phyloP scores from a whole-genome alignment of 768 basidiomycete genomes.

The Hortiboletus flavorubellus region DNA sequence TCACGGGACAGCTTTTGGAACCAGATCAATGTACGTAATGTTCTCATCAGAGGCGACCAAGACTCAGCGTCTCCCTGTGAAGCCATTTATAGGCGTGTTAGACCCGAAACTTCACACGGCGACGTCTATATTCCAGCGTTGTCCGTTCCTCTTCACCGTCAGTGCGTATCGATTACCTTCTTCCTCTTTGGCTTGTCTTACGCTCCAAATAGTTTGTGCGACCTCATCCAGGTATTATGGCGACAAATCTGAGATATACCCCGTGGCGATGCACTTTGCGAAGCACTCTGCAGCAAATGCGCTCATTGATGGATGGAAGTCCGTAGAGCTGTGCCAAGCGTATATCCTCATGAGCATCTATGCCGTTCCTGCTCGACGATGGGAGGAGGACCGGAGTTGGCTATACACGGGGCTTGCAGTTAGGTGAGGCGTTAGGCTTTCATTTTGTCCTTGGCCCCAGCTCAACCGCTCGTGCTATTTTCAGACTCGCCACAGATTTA shows the following conservation, averaged over 20 bases:
- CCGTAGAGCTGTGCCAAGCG: constrained; percentile 87
- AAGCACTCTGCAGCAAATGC: constrained; percentile 79
- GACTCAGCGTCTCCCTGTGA: constrained; percentile 5
- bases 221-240: constrained; percentile 78
- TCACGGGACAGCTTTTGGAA: constrained; percentile 57
- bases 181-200: neutral
- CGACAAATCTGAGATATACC: constrained; percentile 80
- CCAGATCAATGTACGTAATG: constrained; percentile 58
- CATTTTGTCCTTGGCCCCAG: neutral
- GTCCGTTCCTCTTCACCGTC: constrained; percentile 89
- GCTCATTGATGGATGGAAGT: constrained; percentile 78
- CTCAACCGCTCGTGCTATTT: neutral
- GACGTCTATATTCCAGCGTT: constrained; percentile 72
- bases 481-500: constrained; percentile 82
- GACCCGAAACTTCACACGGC: constrained; percentile 82
- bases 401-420: constrained; percentile 85
- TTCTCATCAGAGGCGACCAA: neutral
- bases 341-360: constrained; percentile 87
- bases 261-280: constrained; percentile 87
- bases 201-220: constrained; percentile 60
- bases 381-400: constrained; percentile 93
- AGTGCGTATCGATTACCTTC: constrained; percentile 41
- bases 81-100: constrained; percentile 70
- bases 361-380: constrained; percentile 72
- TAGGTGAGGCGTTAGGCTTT: constrained; percentile 39